phyloP scores from a whole-genome alignment of 1,284 basidiomycete genomes.

The Cryptococcus maquisensis region DNA sequence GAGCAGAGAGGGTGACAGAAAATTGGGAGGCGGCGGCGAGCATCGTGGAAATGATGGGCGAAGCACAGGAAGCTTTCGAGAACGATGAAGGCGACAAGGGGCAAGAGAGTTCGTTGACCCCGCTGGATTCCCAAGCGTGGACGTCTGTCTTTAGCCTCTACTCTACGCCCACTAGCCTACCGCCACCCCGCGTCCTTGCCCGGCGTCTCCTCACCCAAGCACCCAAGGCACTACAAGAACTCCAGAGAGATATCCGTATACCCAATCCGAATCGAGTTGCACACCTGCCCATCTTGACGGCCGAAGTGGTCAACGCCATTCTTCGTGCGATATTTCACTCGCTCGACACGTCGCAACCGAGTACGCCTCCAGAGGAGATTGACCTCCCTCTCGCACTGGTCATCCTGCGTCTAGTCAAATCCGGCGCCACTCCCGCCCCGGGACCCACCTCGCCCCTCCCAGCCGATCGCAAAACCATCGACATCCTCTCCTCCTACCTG shows the following conservation, averaged over 20 bases:
- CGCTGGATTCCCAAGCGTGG: slow-evolving; percentile 1
- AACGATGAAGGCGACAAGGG: background rate
- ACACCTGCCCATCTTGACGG: background rate
- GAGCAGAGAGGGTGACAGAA: slow-evolving; percentile 17
- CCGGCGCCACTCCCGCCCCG: background rate
- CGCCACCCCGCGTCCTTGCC: background rate
- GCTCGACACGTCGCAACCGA: background rate
- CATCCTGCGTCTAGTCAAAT: background rate
- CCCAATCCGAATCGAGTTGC: background rate
- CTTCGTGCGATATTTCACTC: slow-evolving; percentile 6
- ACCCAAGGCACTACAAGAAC: background rate
- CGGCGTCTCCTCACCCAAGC: slow-evolving; percentile 4
- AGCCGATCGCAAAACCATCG: background rate
- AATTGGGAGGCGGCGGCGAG: slow-evolving; percentile 8
- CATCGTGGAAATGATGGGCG: slow-evolving; percentile 15
- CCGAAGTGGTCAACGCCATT: slow-evolving; percentile 4
- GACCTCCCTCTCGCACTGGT: slow-evolving; percentile 5
- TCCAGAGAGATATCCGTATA: background rate
- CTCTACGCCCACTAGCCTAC: background rate
- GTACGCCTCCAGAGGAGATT: background rate
- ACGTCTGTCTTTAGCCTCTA: slow-evolving; percentile 6
- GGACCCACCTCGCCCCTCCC: too few relatives aligned
- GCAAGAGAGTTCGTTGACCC: background rate
- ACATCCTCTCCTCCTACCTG: background rate
- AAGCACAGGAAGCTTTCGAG: background rate